A percentile compares a stretch with the other conserved stretches of the same genome.
Conservation (phyloP, 2,329 filamentous ascomycete species). For the Fusarium siculi region DNA sequence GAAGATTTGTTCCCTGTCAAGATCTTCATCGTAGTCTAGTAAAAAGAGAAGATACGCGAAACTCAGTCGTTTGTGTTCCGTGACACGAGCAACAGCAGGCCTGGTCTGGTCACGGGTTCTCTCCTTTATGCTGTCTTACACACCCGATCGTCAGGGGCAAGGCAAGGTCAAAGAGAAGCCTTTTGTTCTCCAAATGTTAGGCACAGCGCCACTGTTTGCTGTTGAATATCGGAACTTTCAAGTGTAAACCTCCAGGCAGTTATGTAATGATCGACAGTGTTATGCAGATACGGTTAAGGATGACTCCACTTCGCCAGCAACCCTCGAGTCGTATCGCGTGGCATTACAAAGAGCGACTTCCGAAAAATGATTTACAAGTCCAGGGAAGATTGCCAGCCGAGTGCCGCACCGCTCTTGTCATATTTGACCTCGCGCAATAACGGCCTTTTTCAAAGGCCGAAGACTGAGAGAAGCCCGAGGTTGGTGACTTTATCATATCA, state of each 20-base stretch:
- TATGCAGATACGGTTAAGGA: neutral
- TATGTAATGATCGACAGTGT: slow-evolving; percentile 10
- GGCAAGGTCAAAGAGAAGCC: fast-evolving
- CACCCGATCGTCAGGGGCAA: too few relatives aligned
- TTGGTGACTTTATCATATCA: neutral
- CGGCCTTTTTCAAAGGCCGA: neutral
- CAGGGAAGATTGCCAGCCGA: slow-evolving; percentile 20
- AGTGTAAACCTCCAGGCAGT: neutral
- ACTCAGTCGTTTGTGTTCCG: neutral
- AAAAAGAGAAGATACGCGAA: neutral
- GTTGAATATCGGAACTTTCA: neutral
- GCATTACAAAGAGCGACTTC: slow-evolving; percentile 7
- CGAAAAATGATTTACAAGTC: neutral
- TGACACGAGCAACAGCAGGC: neutral
- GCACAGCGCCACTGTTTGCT: too few relatives aligned
- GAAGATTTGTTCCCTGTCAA: neutral
- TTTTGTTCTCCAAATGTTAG: neutral
- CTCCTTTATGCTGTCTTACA: neutral
- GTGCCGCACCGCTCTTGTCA: slow-evolving; percentile 6
- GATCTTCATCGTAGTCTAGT: neutral
- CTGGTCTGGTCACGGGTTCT: neutral
- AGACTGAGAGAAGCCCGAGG: neutral
- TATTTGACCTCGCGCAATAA: neutral
- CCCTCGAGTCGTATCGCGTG: neutral
- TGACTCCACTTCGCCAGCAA: neutral